Evolutionary conservation across 768 basidiomycete genomes (phyloP).

Genomic region (Psilocybe sp.): DNA sequence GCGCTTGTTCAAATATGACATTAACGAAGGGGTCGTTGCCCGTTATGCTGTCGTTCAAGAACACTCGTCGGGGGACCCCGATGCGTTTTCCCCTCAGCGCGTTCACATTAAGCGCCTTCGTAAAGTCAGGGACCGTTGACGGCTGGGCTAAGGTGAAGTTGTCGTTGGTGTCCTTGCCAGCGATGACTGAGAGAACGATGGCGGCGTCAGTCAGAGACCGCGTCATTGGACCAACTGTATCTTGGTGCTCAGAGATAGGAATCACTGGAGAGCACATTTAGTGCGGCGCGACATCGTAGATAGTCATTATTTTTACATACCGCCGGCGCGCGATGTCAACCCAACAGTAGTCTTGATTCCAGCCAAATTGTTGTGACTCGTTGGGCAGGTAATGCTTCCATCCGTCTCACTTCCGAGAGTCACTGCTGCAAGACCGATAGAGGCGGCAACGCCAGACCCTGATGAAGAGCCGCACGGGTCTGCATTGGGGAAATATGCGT

Average conservation of each 20-base stretch:
- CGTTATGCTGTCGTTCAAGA: conserved; percentile 29
- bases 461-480: conserved; percentile 61
- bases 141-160: conserved; percentile 56
- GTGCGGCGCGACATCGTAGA: background rate
- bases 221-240: conserved; percentile 57
- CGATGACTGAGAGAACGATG: conserved; percentile 52
- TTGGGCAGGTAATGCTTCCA: conserved; percentile 54
- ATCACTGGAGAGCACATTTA: conserved; percentile 33
- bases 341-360: conserved; percentile 64
- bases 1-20: conserved; percentile 37
- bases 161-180: conserved; percentile 53
- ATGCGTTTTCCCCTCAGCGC: conserved; percentile 51
- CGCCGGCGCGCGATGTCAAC: conserved; percentile 56
- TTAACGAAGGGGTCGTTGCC: conserved; percentile 32
- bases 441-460: conserved; percentile 54
- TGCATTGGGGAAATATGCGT: conserved; percentile 47
- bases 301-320: conserved; percentile 21
- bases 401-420: conserved; percentile 50
- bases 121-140: conserved; percentile 49
- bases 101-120: conserved; percentile 43
- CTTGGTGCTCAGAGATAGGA: conserved; percentile 56
- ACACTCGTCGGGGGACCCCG: conserved; percentile 47
- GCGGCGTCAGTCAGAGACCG: conserved; percentile 55
- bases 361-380: conserved; percentile 50
- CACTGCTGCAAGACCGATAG: conserved; percentile 48